Evolutionary conservation across 2,329 filamentous ascomycete species (phyloP), one percentile per base, ranked within the genome.

Genomic region (Phialemoniopsis sp.): DNA sequence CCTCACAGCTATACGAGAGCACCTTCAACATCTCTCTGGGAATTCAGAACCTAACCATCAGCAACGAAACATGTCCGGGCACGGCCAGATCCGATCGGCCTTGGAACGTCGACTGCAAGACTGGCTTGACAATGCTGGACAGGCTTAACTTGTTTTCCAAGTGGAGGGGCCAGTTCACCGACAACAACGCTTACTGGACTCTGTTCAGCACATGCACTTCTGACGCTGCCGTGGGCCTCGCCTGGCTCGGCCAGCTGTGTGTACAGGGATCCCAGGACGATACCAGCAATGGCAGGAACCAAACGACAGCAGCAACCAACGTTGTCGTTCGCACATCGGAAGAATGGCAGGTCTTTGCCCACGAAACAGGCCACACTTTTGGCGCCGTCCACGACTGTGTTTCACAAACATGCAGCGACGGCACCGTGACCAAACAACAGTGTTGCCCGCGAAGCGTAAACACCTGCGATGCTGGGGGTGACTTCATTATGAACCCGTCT

Each of bases 401-500:
- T 3, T 57, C 68, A 0, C 46, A 62, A n/a, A 76, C 84, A 3
- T 97, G 91, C 57, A 52, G 55, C 7, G 73, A 87, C 43, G 72
- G 77, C 15, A 77, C 78, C 29, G 60, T 60, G 7, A 57, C 59
- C 9, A 62, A 58, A 39, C 73, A 73, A 49, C 64, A 75, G 51
- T 98, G 93, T 62, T 98, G 93, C 52, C 93, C 90, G 1, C 69
- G 95, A 8, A 85, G 73, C 50, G 54, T 67, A 8, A 59, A 45
- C 32, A 72, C 67, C 0, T 98, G 93, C 60, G 72, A 94, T 60
- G 93, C 93, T 16, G 68, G 73, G 32, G 83, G 78, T n/a, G 63
- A 74, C 43, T 98, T 81, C 64, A 89, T 98, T 62, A 98, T 98
- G 93, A 97, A 97, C 58, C 93, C 93, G 0, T 93, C 87, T 10